phyloP scores from a whole-genome alignment of 805 yeast species.

The Huiozyma sinensis region DNA sequence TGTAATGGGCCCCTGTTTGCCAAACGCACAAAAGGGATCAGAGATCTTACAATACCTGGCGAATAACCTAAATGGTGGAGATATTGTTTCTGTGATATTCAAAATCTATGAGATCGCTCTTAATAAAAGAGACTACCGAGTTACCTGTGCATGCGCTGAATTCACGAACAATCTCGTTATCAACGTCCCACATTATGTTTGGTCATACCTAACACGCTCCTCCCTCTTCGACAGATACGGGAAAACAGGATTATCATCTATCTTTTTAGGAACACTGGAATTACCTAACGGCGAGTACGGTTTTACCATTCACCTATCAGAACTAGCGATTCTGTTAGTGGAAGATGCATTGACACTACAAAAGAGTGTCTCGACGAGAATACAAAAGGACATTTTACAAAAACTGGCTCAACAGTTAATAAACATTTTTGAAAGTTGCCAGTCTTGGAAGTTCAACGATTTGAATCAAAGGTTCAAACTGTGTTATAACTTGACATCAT shows the following conservation, averaged over 20 bases:
- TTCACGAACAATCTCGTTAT: slow-evolving; percentile 40
- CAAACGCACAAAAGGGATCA: slow-evolving; percentile 25
- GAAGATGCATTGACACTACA: slow-evolving; percentile 28
- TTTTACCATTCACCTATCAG: slow-evolving; percentile 52
- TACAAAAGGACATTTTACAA: slow-evolving; percentile 45
- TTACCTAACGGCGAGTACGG: slow-evolving; percentile 54
- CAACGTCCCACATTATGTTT: slow-evolving; percentile 53
- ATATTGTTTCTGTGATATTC: slow-evolving; percentile 51
- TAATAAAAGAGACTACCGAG: slow-evolving; percentile 39
- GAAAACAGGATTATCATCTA: slow-evolving; percentile 52
- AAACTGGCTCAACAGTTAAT: slow-evolving; percentile 46
- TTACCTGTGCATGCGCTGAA: slow-evolving; percentile 37
- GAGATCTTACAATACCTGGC: slow-evolving; percentile 28
- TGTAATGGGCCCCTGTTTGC: slow-evolving; percentile 31
- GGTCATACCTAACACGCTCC: slow-evolving; percentile 68
- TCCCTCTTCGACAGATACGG: slow-evolving; percentile 50
- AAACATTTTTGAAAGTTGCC: slow-evolving; percentile 64
- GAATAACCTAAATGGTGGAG: slow-evolving; percentile 39
- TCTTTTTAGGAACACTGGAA: slow-evolving; percentile 62
- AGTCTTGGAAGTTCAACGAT: slow-evolving; percentile 54
- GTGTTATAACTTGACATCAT: slow-evolving; percentile 42
- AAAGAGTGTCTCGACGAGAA: slow-evolving; percentile 29
- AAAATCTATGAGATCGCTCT: slow-evolving; percentile 60
- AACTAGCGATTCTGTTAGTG: slow-evolving; percentile 43
- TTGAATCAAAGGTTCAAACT: slow-evolving; percentile 50